Base-by-base conservation (phyloP, 2,329 filamentous ascomycete genomes). In the Epicoccum nigrum region DNA sequence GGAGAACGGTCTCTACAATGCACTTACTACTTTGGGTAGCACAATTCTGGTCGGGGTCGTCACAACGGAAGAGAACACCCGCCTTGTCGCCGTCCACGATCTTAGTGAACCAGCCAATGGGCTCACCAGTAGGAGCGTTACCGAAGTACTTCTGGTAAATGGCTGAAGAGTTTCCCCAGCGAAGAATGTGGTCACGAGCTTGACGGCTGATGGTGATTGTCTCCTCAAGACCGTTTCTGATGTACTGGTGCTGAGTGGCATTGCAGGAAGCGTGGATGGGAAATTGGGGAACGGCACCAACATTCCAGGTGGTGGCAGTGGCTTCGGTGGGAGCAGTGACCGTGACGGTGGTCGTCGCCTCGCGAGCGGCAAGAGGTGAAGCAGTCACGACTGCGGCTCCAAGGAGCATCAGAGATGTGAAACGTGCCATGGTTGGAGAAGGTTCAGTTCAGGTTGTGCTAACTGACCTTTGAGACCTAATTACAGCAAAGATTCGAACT, bases 131-230 rank as follows among this genome's bases (percentile, higher is more conserved):
- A 4, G 83, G 76, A 1, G 76, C 76, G 44, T 82, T 78, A 37
- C 86, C 85, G 64, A 89, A 89, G 74, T 88, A 89, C 73, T 86
- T 88, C 44, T 76, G 75, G 65, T 84, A 85, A 51, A 87, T 79
- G 16, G 79, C 75, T 8, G 84, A 87, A 20, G 77, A 74, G 70
- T 80, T 78, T 25, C 85, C 84, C 60, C 76, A 81, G 38, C 78
- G 77, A 12, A 83, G 77, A 42, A 86, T 79, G 64, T 89, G 86
- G 32, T 86, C 79, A 52, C 80, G 81, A 6, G 86, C 86, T 62
- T 87, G 84, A 43, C 77, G 69, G 7, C 83, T 84, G 4, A 89
- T 76, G 43, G 72, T 66, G 31, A 86, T 70, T 4, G 83, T 78
- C 67, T 89, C 86, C 15, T 80, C 73, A 0, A 90, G 75, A 5